Conservation (phyloP, 495 filamentous ascomycete genomes). For the Chaetomium cochliodes region DNA sequence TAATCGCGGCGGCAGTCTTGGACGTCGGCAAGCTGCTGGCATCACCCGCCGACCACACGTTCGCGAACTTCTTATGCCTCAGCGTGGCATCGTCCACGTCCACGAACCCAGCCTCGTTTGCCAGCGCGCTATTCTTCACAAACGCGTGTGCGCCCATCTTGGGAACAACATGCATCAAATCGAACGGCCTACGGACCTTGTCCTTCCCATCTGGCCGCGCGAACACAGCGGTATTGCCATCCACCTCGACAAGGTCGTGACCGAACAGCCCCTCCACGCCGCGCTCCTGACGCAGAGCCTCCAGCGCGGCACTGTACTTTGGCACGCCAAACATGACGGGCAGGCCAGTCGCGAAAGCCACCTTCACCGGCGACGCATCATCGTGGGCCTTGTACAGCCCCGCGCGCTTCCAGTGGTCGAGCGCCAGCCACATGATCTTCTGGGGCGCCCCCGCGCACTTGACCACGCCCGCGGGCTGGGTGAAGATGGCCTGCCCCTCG, state of each 20-base stretch:
- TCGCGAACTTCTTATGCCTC: slow-evolving; percentile 60
- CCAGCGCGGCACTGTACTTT: slow-evolving; percentile 63
- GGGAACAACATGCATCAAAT: slow-evolving; percentile 59
- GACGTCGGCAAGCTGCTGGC: slow-evolving; percentile 65
- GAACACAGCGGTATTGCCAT: slow-evolving; percentile 58
- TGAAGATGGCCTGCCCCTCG: slow-evolving; percentile 64
- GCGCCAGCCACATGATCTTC: slow-evolving; percentile 69
- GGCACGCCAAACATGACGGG: slow-evolving; percentile 67
- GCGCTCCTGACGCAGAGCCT: slow-evolving; percentile 60
- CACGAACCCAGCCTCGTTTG: slow-evolving; percentile 61
- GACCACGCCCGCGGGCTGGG: slow-evolving; percentile 62
- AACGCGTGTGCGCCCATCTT: slow-evolving; percentile 63
- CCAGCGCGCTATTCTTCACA: slow-evolving; percentile 56
- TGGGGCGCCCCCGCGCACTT: slow-evolving; percentile 72
- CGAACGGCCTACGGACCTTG: slow-evolving; percentile 54
- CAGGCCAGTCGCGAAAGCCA: slow-evolving; percentile 62
- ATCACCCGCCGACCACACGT: slow-evolving; percentile 69
- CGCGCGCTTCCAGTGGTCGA: slow-evolving; percentile 62
- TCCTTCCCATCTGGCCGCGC: slow-evolving; percentile 40
- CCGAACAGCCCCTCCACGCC: slow-evolving; percentile 65
- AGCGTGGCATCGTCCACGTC: slow-evolving; percentile 62
- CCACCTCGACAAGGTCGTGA: slow-evolving; percentile 62
- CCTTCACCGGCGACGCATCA: slow-evolving; percentile 52
- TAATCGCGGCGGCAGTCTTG: slow-evolving; percentile 68
- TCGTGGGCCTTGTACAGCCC: slow-evolving; percentile 55